Evolutionary conservation across 2,329 filamentous ascomycete genomes (phyloP), one percentile per base, ranked within the genome.

Genomic region (Cytospora schulzeri): DNA sequence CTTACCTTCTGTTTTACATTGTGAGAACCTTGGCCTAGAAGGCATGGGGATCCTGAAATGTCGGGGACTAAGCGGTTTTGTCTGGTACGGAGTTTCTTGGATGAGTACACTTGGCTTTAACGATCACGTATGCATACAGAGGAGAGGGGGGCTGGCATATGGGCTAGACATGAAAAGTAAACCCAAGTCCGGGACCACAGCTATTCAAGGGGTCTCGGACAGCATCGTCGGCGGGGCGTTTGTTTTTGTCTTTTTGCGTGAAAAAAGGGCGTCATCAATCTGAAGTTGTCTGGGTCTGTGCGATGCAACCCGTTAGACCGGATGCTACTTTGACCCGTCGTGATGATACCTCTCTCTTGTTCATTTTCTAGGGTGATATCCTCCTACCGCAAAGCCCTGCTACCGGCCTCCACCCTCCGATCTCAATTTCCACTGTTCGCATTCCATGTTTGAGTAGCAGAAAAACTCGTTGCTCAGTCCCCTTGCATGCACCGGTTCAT

Each of bases 1-100:
- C 94, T 0, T 98, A 97, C 76, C 81, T 98, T 64, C 80, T 98
- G 60, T 97, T 97, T 75, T 98, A 98, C 71, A 88, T 90, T 60
- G 86, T 90, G 66, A 81, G 87, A 67, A 88, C 86, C 26, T 73
- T 88, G 22, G 79, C 83, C 54, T 85, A 75, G 45, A 54, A 63
- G 28, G 24, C 24, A 38, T 48, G 33, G 17, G 48, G 53, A 53
- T 24, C 11, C 11, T 22, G 45, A 48, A 22, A 38, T 57, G 57
- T 56, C 63, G 60, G 52, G 24, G 22, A 35, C n/a, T 22, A 53
- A 62, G 55, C 56, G 55, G 48, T 56, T 22, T 54, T 58, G 35
- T 33, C 62, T 35, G 33, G 33, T 62, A 50, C 15, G 35, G 60
- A 57, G 60, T 62, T 62, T 62, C 53, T 41, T 52, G 53, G 55